Conservation (phyloP, 2,329 filamentous ascomycete genomes). For the Dactylellina drechsleri region DNA sequence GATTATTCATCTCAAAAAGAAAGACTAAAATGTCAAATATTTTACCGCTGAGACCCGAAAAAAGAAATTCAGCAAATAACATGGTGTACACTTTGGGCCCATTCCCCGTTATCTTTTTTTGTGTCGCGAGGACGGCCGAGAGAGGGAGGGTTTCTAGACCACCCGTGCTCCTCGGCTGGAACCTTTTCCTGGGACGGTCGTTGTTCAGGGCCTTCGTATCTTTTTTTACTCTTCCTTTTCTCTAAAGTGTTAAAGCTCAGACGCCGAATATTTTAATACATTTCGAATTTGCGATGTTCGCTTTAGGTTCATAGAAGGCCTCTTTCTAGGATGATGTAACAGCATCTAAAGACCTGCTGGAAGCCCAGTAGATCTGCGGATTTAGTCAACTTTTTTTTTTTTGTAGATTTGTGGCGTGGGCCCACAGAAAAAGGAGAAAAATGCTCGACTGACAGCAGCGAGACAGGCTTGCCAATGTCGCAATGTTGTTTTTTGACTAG, state of each 20-base stretch:
- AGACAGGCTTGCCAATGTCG: not conserved
- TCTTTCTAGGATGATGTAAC: not conserved
- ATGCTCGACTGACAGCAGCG: not conserved
- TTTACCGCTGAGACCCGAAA: too few species aligned
- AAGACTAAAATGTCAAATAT: not conserved
- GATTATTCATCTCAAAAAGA: not conserved
- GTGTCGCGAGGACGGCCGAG: not conserved
- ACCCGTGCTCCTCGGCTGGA: not conserved
- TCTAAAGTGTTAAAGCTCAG: too few species aligned
- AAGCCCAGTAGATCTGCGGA: not conserved
- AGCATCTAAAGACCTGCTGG: not conserved
- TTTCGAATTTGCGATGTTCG: too few species aligned
- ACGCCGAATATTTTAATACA: too few species aligned
- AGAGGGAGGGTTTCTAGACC: not conserved
- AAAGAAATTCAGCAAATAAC: too few species aligned
- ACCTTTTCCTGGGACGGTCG: slow-evolving; percentile 1
- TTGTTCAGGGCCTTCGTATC: not conserved
- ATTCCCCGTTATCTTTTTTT: not conserved
- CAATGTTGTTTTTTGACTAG: not conserved
- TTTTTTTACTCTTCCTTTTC: too few species aligned
- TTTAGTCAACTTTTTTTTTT: not conserved
- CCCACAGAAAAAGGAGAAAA: not conserved
- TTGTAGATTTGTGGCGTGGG: not conserved
- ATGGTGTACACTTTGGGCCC: too few species aligned
- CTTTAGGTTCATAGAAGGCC: not conserved